Conservation (phyloP, 176 grass and related monocot genomes). For the Guadua angustifolia region DNA sequence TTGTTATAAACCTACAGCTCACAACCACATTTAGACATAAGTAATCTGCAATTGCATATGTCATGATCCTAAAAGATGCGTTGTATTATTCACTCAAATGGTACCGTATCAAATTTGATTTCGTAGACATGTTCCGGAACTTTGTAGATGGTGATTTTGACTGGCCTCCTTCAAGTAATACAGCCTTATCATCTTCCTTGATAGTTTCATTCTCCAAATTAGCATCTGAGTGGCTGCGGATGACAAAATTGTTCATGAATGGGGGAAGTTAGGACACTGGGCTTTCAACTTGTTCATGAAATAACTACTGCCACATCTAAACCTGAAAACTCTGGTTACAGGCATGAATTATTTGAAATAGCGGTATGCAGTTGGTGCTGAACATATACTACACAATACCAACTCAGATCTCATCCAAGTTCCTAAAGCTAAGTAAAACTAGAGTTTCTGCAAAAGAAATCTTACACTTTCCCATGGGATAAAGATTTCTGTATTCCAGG, state of each 20-base stretch:
- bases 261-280: neutral
- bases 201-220: constrained; percentile 52
- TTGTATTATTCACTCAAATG: constrained; percentile 26
- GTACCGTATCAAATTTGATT: constrained; percentile 56
- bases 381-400: neutral
- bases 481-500: constrained; percentile 55
- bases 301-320: constrained; percentile 13
- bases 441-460: constrained; percentile 3
- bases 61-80: constrained; percentile 8
- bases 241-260: constrained; percentile 24
- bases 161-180: constrained; percentile 67
- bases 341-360: neutral
- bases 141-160: constrained; percentile 54
- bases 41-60: neutral
- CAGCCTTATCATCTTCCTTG: constrained; percentile 56
- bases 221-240: constrained; percentile 54
- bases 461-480: constrained; percentile 64
- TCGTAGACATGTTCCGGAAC: constrained; percentile 57
- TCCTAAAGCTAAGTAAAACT: neutral
- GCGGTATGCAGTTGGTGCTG: neutral
- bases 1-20: constrained; percentile 71
- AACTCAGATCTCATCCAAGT: neutral
- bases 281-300: neutral
- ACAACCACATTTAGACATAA: constrained; percentile 22
- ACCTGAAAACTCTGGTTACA: neutral